Conservation (phyloP, 225 moss, liverwort and hornwort genomes). For the Pseudisothecium myosuroides region DNA sequence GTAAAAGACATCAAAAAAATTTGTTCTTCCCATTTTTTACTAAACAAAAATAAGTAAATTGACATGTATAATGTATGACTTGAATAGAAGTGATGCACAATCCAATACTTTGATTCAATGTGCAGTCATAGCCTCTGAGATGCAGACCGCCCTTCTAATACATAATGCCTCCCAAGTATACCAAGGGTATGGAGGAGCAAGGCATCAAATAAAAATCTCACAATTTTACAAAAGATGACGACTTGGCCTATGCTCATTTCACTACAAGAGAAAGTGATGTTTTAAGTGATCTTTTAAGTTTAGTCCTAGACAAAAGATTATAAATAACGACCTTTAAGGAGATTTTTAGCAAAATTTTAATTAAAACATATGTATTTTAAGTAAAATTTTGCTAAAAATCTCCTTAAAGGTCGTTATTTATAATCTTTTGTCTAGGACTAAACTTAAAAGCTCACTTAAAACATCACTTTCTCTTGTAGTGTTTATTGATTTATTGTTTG, state of each 20-base stretch:
- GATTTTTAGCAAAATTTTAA: too few relatives aligned
- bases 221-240: neutral
- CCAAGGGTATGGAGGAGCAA: neutral
- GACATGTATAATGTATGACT: neutral
- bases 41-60: neutral
- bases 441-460: too few relatives aligned
- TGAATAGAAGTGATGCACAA: neutral
- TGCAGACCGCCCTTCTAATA: neutral
- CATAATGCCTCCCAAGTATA: rapidly evolving
- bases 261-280: too few relatives aligned
- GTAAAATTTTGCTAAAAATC: too few relatives aligned
- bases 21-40: neutral
- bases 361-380: too few relatives aligned
- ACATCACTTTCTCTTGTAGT: too few relatives aligned
- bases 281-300: too few relatives aligned
- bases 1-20: neutral
- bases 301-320: too few relatives aligned
- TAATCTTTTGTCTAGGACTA: too few relatives aligned
- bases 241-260: rapidly evolving
- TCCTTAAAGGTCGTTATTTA: too few relatives aligned
- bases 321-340: too few relatives aligned
- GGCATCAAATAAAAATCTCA: neutral
- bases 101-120: neutral
- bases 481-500: too few relatives aligned
- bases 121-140: rapidly evolving